These are phyloP conservation scores for Quercus aquifolioides DNA, from an alignment of 306 rosid species.

Conservation along the genomic window DNA sequence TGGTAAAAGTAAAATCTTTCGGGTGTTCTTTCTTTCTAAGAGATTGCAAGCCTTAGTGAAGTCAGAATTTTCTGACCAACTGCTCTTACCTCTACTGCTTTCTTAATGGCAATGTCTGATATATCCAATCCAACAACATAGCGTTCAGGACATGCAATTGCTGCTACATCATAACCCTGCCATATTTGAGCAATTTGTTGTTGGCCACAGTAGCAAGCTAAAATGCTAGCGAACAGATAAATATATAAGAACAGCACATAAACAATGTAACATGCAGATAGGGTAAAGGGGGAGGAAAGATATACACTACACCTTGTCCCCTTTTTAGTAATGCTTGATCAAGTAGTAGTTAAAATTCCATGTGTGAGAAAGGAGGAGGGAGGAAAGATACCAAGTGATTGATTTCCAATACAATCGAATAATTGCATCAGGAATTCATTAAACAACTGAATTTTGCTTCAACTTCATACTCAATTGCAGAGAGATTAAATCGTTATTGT, in stretches of 20 bases:
- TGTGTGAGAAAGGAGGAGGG: background rate
- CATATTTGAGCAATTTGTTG: background rate
- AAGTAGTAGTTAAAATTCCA: background rate
- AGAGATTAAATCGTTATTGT: background rate
- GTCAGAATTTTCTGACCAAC: background rate
- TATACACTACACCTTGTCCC: background rate
- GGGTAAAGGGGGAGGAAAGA: background rate
- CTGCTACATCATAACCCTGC: constrained; percentile 44
- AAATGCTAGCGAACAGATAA: background rate
- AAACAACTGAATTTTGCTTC: background rate
- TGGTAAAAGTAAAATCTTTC: background rate
- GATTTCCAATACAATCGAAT: background rate
- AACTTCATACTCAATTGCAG: background rate
- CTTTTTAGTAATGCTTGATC: no score
- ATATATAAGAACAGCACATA: background rate
- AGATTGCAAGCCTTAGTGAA: background rate
- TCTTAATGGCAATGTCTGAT: constrained; percentile 31
- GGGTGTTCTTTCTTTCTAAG: background rate
- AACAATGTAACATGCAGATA: background rate
- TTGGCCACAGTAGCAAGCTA: no score
- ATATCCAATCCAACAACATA: constrained; percentile 39
- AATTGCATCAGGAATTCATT: background rate
- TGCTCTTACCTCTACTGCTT: constrained; percentile 26
- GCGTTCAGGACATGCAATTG: constrained; percentile 34
- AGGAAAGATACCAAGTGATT: no score